These are phyloP conservation scores for Paramarasmius palmivorus DNA, from an alignment of 1,284 basidiomycete species.

Conservation along the genomic window DNA sequence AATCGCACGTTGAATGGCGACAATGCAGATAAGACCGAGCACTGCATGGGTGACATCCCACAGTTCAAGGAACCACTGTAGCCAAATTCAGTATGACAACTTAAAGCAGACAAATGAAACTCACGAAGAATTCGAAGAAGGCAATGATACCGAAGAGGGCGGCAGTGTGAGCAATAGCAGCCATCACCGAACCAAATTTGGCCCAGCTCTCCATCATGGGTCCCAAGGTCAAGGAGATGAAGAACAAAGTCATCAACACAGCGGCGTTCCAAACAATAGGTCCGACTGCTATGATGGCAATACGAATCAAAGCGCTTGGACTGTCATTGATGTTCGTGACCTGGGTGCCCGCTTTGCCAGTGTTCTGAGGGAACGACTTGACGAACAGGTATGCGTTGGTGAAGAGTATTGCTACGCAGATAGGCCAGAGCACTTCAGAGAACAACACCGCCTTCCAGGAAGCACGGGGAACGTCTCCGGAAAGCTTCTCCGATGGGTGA, in stretches of 20 bases:
- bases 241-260: slow-evolving; percentile 84
- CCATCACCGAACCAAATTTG: slow-evolving; percentile 90
- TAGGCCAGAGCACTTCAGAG: slow-evolving; percentile 85
- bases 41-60: slow-evolving; percentile 97
- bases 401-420: slow-evolving; percentile 78
- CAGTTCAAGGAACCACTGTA: slow-evolving; percentile 92
- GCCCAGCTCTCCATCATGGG: slow-evolving; percentile 87
- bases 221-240: slow-evolving; percentile 89
- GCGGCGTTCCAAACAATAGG: slow-evolving; percentile 97
- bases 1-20: slow-evolving; percentile 87
- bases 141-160: slow-evolving; percentile 80
- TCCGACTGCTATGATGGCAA: slow-evolving; percentile 88
- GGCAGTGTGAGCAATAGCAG: slow-evolving; percentile 82
- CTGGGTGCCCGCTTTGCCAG: neutral
- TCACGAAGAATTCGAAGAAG: slow-evolving; percentile 94
- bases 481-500: slow-evolving; percentile 93
- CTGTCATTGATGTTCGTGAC: slow-evolving; percentile 50
- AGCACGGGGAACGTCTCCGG: slow-evolving; percentile 89
- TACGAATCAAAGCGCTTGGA: slow-evolving; percentile 85
- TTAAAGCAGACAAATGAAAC: slow-evolving; percentile 33
- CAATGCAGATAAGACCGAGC: slow-evolving; percentile 82
- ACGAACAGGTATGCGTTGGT: slow-evolving; percentile 89
- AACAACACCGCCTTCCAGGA: slow-evolving; percentile 84
- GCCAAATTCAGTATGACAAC: slow-evolving; percentile 18
- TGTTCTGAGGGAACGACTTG: slow-evolving; percentile 77